phyloP scores from a whole-genome alignment of 2,329 filamentous ascomycete species.

The Akanthomyces lecanii region DNA sequence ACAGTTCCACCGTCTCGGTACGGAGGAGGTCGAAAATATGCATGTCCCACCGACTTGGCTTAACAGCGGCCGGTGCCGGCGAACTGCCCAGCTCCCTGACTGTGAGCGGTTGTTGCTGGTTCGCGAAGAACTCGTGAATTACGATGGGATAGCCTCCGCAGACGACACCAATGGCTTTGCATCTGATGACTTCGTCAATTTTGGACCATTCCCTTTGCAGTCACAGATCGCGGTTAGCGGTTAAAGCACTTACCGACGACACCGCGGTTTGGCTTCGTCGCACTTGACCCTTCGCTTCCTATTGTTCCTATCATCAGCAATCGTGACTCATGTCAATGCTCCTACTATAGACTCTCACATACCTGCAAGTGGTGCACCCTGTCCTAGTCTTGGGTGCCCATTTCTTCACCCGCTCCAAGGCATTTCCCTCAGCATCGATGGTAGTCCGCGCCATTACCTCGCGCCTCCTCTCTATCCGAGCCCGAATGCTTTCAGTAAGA shows the following conservation, averaged over 20 bases:
- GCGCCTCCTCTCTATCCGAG: not conserved
- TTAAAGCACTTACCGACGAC: not conserved
- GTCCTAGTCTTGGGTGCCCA: not conserved
- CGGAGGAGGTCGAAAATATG: not conserved
- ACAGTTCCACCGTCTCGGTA: not conserved
- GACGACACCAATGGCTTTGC: not conserved
- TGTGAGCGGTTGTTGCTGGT: not conserved
- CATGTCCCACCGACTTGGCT: not conserved
- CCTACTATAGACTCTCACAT: not conserved
- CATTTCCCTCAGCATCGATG: not conserved
- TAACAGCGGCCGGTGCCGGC: not conserved
- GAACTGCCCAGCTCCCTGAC: not conserved
- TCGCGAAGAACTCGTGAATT: not conserved
- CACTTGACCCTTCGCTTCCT: not conserved
- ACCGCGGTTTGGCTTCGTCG: not conserved
- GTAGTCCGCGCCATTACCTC: not conserved
- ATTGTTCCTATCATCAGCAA: not conserved
- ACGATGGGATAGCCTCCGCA: not conserved
- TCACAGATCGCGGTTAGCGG: not conserved
- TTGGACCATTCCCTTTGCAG: too few relatives aligned
- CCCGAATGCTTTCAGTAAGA: too few relatives aligned
- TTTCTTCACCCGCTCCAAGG: not conserved
- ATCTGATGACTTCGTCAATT: not conserved
- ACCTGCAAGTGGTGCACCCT: not conserved
- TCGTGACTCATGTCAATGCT: too few relatives aligned